These are phyloP conservation scores for Globisporangium cylindrosporum DNA, from an alignment of 352 stramenopile genomes.

Conservation along the genomic window DNA sequence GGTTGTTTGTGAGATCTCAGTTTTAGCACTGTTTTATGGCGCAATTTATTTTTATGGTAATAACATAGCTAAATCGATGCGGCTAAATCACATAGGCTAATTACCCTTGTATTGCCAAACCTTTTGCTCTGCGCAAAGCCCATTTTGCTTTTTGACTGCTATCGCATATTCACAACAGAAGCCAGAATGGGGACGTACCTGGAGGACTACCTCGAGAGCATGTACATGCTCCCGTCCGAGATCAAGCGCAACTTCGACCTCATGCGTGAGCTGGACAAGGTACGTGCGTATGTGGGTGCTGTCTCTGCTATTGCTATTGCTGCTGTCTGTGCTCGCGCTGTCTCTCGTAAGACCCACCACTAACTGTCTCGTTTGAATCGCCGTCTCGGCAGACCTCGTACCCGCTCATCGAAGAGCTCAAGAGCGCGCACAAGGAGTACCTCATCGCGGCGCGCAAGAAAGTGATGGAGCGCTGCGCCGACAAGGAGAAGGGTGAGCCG, in stretches of 20 bases:
- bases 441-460: conserved; percentile 57
- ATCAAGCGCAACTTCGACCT: conserved; percentile 90
- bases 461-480: conserved; percentile 56
- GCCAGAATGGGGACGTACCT: conserved; percentile 79
- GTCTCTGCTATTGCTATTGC: not conserved
- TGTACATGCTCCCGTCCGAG: conserved; percentile 88
- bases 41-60: no score
- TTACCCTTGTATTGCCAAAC: no score
- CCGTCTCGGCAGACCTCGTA: conserved; percentile 51
- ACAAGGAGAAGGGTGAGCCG: conserved; percentile 43
- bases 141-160: not conserved
- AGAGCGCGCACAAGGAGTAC: conserved; percentile 59
- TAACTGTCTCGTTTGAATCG: conserved; percentile 3
- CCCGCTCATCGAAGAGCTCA: conserved; percentile 73
- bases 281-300: conserved; percentile 13
- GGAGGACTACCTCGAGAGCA: conserved; percentile 86
- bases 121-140: no score
- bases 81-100: no score
- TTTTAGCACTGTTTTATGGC: no score
- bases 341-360: not conserved
- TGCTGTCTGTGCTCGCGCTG: not conserved
- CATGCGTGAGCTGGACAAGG: conserved; percentile 87
- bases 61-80: no score
- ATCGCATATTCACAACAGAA: not conserved
- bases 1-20: no score